phyloP scores from a whole-genome alignment of 2,329 filamentous ascomycete genomes.

The Sarocladium oryzae region DNA sequence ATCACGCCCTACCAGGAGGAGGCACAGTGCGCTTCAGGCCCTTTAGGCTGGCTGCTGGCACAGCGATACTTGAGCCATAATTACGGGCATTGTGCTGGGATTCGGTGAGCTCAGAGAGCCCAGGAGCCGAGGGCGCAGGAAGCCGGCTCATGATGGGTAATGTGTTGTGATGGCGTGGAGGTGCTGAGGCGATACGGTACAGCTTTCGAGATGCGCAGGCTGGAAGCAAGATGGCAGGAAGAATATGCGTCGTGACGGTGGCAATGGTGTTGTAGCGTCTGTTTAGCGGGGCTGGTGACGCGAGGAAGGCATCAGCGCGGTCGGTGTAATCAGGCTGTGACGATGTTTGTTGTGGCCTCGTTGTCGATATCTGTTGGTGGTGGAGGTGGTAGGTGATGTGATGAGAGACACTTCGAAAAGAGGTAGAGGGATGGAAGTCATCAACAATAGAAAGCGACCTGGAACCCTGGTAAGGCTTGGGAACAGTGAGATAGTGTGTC shows the following conservation, averaged over 20 bases:
- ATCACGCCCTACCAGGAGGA: slow-evolving; percentile 34
- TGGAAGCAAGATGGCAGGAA: slow-evolving; percentile 1
- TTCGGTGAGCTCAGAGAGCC: slow-evolving; percentile 49
- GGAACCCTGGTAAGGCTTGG: no score
- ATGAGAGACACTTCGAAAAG: neutral
- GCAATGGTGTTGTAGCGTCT: neutral
- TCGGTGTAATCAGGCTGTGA: neutral
- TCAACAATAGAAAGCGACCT: neutral
- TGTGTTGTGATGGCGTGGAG: neutral
- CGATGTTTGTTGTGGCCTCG: neutral
- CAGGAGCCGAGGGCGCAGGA: slow-evolving; percentile 12
- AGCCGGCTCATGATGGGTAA: slow-evolving; percentile 7
- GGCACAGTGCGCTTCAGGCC: slow-evolving; percentile 46
- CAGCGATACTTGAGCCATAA: slow-evolving; percentile 27
- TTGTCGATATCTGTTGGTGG: neutral
- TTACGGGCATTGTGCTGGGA: slow-evolving; percentile 53
- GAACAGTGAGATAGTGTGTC: neutral
- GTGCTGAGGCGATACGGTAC: neutral
- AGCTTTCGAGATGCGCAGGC: neutral
- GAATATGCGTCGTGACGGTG: slow-evolving; percentile 1
- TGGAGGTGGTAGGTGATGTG: neutral
- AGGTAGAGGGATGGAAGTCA: neutral
- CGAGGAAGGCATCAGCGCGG: slow-evolving; percentile 5
- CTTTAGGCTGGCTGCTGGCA: slow-evolving; percentile 28
- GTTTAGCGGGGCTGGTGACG: slow-evolving; percentile 3